Evolutionary conservation across 805 yeast genomes (phyloP), one percentile per base, ranked within the genome.

Genomic region (Kodamaea neixiangensis): DNA sequence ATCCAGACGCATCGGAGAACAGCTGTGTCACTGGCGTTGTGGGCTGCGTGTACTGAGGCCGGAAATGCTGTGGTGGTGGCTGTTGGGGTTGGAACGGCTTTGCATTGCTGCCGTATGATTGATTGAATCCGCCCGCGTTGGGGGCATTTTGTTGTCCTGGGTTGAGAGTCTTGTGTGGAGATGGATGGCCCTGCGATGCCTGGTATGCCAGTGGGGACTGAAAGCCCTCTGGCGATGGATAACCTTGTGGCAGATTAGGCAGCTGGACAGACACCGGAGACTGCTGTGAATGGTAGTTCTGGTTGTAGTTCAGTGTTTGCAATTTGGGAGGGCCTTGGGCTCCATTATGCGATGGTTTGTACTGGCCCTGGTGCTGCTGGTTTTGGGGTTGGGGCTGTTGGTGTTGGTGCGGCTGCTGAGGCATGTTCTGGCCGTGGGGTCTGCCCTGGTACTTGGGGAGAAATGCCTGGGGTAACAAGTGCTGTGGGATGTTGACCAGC

Each of bases 401-500:
- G 29, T 50, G 52, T 19, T 35, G 42, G 15, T 37, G 53, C 11
- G 17, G 46, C n/a, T 48, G 10, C 14, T 33, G 41, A 7, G 20
- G n/a, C n/a, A n/a, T n/a, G n/a, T n/a, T n/a, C n/a, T 7, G 31
- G 31, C 31, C 31, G 31, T 7, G 38, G 9, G 31, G 31, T 25
- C 31, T 25, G 10, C 51, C 44, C 22, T 48, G 43, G 29, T 43
- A 48, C n/a, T 42, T 21, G 7, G 29, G 51, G 11, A 51, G 42
- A 22, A 48, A 55, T 6, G 54, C 54, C 48, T 34, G 59, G 6
- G 61, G 61, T 21, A 57, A 44, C 43, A 57, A 53, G 44, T 57
- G 61, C 15, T 55, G 57, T 13, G 60, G 60, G 35, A 57, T 54
- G 43, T 48, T 54, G 18, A 57, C 53, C 22, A 50, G 44, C 29